Conservation (phyloP, 306 rosid species). For the Cicer pinnatifidum region DNA sequence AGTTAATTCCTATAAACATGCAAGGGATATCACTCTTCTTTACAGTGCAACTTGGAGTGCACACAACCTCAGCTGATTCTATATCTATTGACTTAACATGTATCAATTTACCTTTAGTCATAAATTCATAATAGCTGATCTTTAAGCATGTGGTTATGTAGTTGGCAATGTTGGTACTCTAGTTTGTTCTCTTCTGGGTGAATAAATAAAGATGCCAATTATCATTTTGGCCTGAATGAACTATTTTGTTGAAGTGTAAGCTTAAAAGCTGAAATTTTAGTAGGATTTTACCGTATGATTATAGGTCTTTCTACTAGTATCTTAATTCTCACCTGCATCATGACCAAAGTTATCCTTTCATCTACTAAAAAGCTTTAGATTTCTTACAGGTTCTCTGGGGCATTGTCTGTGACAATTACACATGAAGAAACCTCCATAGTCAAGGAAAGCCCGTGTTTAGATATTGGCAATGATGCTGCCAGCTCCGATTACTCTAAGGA, state of each 20-base stretch:
- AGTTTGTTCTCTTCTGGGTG: slow-evolving; percentile 20
- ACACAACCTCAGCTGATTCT: slow-evolving; percentile 11
- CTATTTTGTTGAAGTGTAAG: slow-evolving; percentile 14
- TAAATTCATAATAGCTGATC: slow-evolving; percentile 18
- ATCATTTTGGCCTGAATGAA: slow-evolving; percentile 22
- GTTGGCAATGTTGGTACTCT: slow-evolving; percentile 1
- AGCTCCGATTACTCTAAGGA: slow-evolving; percentile 64
- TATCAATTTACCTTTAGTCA: background rate
- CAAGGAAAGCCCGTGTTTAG: slow-evolving; percentile 57
- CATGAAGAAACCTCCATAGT: slow-evolving; percentile 60
- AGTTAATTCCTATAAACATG: background rate
- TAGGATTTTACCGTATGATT: background rate
- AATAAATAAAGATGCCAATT: slow-evolving; percentile 4
- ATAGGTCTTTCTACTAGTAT: slow-evolving; percentile 9
- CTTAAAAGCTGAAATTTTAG: slow-evolving; percentile 7
- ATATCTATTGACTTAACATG: slow-evolving; percentile 20
- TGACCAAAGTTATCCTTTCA: background rate
- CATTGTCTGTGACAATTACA: slow-evolving; percentile 45
- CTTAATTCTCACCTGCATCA: slow-evolving; percentile 28
- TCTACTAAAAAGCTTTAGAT: slow-evolving; percentile 21
- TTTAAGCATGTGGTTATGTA: background rate
- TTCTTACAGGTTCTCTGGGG: slow-evolving; percentile 60
- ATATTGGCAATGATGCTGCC: slow-evolving; percentile 34
- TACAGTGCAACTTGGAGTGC: slow-evolving; percentile 9
- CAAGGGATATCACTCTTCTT: slow-evolving; percentile 35